Conservation (phyloP, 257 asterid species). For the Solanum lycopersicoides region DNA sequence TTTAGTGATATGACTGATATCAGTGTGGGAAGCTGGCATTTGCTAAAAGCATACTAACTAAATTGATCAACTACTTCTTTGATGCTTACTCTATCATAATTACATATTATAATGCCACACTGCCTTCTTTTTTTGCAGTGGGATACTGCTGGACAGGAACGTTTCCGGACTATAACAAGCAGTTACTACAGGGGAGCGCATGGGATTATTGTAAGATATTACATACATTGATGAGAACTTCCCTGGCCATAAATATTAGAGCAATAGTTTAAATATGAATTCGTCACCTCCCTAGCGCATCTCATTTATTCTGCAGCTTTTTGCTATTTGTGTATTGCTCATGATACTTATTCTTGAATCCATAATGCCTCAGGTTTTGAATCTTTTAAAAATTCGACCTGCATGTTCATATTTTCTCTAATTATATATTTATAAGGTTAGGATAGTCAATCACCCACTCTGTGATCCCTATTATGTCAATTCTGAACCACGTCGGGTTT, state of each 20-base stretch:
- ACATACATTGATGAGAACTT: neutral
- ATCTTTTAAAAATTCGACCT: neutral
- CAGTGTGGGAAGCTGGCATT: neutral
- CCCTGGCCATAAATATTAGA: neutral
- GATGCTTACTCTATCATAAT: neutral
- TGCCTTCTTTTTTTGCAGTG: slow-evolving; percentile 35
- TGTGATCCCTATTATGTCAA: neutral
- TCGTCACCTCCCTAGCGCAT: neutral
- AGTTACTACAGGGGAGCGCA: slow-evolving; percentile 99
- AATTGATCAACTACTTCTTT: neutral
- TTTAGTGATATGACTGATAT: neutral
- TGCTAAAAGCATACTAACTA: neutral
- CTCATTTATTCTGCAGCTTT: neutral
- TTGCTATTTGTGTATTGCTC: neutral
- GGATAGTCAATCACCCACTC: neutral
- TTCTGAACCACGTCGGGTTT: neutral
- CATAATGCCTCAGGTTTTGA: neutral
- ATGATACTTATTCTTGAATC: neutral
- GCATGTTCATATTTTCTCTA: neutral
- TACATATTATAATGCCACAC: neutral
- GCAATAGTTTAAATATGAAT: neutral
- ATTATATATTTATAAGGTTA: neutral
- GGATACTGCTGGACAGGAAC: slow-evolving; percentile 99
- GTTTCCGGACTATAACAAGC: slow-evolving; percentile 96
- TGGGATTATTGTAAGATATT: slow-evolving; percentile 78